Evolutionary conservation across 1,139 yeast genomes (phyloP), one percentile per base, ranked within the genome.

Genomic region (Candida smagusa): DNA sequence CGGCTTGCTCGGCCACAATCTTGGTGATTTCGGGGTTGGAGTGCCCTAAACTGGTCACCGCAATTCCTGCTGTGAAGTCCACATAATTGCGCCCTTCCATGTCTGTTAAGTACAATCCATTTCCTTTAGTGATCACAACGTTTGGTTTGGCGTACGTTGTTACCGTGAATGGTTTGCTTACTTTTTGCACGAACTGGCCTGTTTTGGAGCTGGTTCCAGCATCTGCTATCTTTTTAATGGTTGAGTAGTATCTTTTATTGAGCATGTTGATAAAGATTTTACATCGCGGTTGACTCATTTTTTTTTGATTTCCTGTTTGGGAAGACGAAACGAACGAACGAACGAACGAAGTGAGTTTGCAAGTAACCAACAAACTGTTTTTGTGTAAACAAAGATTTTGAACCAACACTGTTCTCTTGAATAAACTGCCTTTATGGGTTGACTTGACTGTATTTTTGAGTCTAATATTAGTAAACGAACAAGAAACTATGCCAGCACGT

Each of bases 11-110:
- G 40, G 66, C 61, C 43, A 89, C 59, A 44, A 92, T 77, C 41
- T 82, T 67, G 4, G 95, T 74, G 29, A 92, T 73, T 45, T 79
- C 82, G 4, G 81, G 79, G 53, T 92, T 76, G 24, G 89, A 70
- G 59, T 92, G 98, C 3, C 98, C 98, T 46, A 92, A 68, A 1
- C 86, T 82, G n/a, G 96, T 90, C 11, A 92, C 98, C 1, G 98
- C 97, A 49, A 92, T 89, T 36, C 98, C 98, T 2, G 97, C 89
- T 2, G 90, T 82, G 62, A 92, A 90, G 58, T 92, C 98, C 38
- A 92, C 74, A 57, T 84, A 92, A 54, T 84, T 74, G 36, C 83
- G 70, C 53, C 85, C 75, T 53, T 85, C 90, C 38, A 84, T 64
- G 56, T 92, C 98, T 69, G 82, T 86, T 41, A 88, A 60, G 42